Conservation (phyloP, 192 early-diverging fungal genomes). For the Funneliformis mosseae region DNA sequence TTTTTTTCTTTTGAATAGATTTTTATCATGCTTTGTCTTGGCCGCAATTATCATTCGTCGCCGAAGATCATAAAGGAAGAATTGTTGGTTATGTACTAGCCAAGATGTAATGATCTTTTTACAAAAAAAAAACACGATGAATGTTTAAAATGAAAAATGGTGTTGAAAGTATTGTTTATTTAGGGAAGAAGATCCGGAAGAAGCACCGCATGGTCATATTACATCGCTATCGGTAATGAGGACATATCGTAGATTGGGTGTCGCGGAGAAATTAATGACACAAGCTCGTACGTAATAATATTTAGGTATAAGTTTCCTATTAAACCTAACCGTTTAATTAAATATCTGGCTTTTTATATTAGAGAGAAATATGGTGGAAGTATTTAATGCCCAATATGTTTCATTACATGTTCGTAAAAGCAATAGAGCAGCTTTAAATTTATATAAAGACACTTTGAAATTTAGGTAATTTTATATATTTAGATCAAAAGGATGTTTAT, state of each 20-base stretch:
- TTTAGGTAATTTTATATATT: constrained; percentile 64
- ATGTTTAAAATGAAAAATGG: not conserved
- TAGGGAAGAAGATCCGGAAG: constrained; percentile 86
- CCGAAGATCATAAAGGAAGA: constrained; percentile 87
- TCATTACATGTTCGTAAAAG: constrained; percentile 94
- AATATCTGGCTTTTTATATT: not conserved
- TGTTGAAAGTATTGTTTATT: not conserved
- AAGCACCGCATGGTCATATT: constrained; percentile 88
- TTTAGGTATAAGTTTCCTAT: not conserved
- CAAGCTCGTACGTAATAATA: constrained; percentile 71
- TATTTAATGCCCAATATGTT: constrained; percentile 84
- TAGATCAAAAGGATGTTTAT: not conserved
- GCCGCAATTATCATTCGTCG: constrained; percentile 95
- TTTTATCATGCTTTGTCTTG: constrained; percentile 80
- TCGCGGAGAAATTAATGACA: constrained; percentile 97
- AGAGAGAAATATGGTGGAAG: constrained; percentile 81
- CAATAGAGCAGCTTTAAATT: constrained; percentile 89
- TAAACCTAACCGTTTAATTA: not conserved
- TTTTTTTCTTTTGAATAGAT: constrained; percentile 46
- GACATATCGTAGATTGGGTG: constrained; percentile 90
- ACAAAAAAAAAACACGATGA: not conserved
- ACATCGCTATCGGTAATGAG: constrained; percentile 97
- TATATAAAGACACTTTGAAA: constrained; percentile 92
- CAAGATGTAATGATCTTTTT: constrained; percentile 73
- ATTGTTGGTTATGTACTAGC: constrained; percentile 98